Evolutionary conservation across 179 eudicot species (phyloP), one percentile per base, ranked within the genome.

Genomic region (Spinacia oleracea): DNA sequence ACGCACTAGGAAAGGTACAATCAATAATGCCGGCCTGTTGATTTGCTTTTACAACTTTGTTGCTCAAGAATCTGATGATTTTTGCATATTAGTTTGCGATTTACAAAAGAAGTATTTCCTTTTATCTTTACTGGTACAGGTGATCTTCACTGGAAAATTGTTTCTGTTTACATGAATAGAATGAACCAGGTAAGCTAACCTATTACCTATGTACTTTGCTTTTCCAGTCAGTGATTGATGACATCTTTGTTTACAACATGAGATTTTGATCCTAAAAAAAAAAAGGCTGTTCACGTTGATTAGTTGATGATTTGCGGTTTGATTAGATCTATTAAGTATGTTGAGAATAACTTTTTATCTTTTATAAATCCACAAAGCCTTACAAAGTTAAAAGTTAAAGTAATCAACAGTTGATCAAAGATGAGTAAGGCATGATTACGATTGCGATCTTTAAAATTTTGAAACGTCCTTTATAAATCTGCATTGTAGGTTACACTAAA

Each of bases 131-230:
- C 18, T 65, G n/a, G 4, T 80, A 80, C 88, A 91, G 96, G 91
- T 58, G 96, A 92, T 83, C 96, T 94, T 75, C 98, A 94, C 79
- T 92, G 96, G 98, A 95, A 95, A 80, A 80, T 95, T 48, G 93
- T 95, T 60, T 94, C 96, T 42, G 93, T 94, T 59, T 94, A 94
- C 75, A 87, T 94, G 78, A 94, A 94, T 85, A 80, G 80, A 75
- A 59, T 74, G 88, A 92, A 92, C 53, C 94, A 94, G 92, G 98
- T 92, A 73, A 32, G 72, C 27, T 65, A 10, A 21, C 23, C 62
- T 10, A 72, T 65, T 6, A 21, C 23, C 62, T 10, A 72, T 74
- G 43, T 51, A 31, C 67, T 68, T 75, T 48, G 59, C 14, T 23
- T 50, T 34, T 38, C 53, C 38, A 23, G 55, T 43, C 50, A 48